A percentile compares a stretch with the other conserved stretches of the same genome.
These are phyloP conservation scores for Phytophthora sp. DNA, from an alignment of 352 stramenopile species.

Conservation along the genomic window DNA sequence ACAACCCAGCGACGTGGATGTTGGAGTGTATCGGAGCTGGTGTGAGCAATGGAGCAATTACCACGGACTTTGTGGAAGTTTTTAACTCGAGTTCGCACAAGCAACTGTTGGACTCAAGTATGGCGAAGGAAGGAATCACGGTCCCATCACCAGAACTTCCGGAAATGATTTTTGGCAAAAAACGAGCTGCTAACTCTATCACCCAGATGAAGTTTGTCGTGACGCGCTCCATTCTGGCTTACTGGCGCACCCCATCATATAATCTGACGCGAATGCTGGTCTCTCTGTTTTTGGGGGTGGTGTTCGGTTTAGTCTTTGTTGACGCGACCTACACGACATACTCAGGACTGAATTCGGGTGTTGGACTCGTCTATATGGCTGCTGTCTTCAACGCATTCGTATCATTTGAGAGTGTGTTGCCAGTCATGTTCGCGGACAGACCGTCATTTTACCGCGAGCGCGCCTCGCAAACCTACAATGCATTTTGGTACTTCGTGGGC, in stretches of 20 bases:
- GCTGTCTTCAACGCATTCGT: slow-evolving; percentile 84
- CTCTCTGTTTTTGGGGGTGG: slow-evolving; percentile 48
- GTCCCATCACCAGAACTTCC: slow-evolving; percentile 29
- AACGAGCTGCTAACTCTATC: slow-evolving; percentile 28
- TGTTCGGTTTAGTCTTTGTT: slow-evolving; percentile 58
- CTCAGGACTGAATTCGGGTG: slow-evolving; percentile 44
- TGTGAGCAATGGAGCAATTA: slow-evolving; percentile 16
- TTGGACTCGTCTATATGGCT: slow-evolving; percentile 83
- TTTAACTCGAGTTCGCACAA: slow-evolving; percentile 44
- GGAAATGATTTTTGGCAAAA: slow-evolving; percentile 33
- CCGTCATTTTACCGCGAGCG: slow-evolving; percentile 78
- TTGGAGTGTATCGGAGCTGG: slow-evolving; percentile 63
- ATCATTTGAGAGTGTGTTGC: slow-evolving; percentile 76
- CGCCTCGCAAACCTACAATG: slow-evolving; percentile 78
- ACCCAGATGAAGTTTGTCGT: slow-evolving; percentile 45
- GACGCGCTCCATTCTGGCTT: slow-evolving; percentile 27
- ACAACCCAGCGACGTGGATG: slow-evolving; percentile 87
- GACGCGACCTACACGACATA: slow-evolving; percentile 24
- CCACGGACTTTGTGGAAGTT: slow-evolving; percentile 38
- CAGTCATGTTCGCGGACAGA: slow-evolving; percentile 78
- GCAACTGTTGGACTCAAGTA: slow-evolving; percentile 8
- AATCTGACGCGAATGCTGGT: slow-evolving; percentile 71
- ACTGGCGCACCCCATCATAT: slow-evolving; percentile 75
- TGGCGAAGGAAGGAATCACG: slow-evolving; percentile 39
- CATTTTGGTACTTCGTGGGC: slow-evolving; percentile 63